Conservation (phyloP, 768 basidiomycete genomes). For the Amanita muscaria region DNA sequence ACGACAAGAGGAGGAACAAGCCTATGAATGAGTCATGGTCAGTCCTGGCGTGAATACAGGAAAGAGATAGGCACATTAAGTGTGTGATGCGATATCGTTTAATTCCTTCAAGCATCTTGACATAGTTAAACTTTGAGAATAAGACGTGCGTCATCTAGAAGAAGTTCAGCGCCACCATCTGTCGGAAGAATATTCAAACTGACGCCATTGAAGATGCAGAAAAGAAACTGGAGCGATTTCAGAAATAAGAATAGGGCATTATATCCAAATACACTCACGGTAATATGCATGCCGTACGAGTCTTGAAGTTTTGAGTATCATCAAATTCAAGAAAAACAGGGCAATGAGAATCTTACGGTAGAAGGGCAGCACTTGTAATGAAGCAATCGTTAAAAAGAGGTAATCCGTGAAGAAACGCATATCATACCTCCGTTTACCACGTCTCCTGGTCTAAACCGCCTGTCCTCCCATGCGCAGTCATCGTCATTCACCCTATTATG, state of each 20-base stretch:
- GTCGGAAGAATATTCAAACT: not conserved
- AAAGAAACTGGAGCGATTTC: conserved; percentile 46
- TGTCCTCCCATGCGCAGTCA: conserved; percentile 35
- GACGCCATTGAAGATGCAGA: conserved; percentile 45
- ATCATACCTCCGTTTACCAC: conserved; percentile 47
- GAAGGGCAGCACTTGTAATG: no score
- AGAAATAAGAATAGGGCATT: not conserved
- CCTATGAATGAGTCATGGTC: conserved; percentile 18
- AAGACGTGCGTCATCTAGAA: conserved; percentile 45
- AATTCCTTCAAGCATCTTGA: conserved; percentile 54
- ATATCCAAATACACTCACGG: conserved; percentile 25
- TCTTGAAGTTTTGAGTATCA: conserved; percentile 24
- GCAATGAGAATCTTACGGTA: no score
- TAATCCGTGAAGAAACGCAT: not conserved
- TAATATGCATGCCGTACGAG: conserved; percentile 61
- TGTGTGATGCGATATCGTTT: conserved; percentile 48
- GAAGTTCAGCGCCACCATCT: not conserved
- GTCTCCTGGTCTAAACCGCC: conserved; percentile 52
- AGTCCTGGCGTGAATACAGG: not conserved
- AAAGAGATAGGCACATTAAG: conserved; percentile 28
- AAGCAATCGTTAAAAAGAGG: not conserved
- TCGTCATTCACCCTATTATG: conserved; percentile 42
- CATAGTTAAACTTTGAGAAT: conserved; percentile 54
- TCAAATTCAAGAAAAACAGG: not conserved
- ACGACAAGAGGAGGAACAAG: conserved; percentile 52